Evolutionary conservation across 1,284 basidiomycete genomes (phyloP).

Genomic region (Tilletia indica): DNA sequence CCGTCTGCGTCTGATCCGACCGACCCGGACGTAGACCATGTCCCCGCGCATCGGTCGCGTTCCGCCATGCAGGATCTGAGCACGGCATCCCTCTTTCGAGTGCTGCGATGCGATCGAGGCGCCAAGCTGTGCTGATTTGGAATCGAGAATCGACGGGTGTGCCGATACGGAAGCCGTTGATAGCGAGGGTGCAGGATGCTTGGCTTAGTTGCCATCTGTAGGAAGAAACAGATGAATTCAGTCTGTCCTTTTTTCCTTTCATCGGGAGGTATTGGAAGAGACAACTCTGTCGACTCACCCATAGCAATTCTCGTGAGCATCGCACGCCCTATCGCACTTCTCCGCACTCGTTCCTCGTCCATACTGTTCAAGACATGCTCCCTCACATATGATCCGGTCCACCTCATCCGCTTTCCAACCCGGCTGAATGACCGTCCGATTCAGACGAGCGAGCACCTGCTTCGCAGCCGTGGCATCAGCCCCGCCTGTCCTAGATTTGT

Average conservation of each 20-base stretch:
- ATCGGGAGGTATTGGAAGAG: not conserved
- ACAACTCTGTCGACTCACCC: not conserved
- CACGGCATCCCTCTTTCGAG: slow-evolving; percentile 3
- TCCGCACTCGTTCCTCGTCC: not conserved
- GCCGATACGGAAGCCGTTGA: slow-evolving; percentile 9
- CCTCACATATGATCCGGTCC: not conserved
- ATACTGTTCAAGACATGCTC: not conserved
- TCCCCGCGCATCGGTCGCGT: not conserved
- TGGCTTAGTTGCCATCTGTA: slow-evolving; percentile 3
- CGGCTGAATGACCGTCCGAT: not conserved
- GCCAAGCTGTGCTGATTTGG: slow-evolving; percentile 3
- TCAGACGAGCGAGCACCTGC: not conserved
- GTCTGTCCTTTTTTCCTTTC: no score
- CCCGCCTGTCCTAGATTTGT: not conserved
- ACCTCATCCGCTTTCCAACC: slow-evolving; percentile 9
- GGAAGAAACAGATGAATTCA: no score
- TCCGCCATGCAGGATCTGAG: not conserved
- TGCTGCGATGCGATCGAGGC: slow-evolving; percentile 7
- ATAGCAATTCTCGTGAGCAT: not conserved
- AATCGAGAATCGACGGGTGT: not conserved
- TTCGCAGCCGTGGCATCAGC: not conserved
- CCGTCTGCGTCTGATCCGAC: slow-evolving; percentile 5
- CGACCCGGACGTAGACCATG: not conserved
- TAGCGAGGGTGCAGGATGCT: not conserved
- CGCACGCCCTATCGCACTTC: slow-evolving; percentile 7